Evolutionary conservation across 1,284 basidiomycete species (phyloP).

Genomic region (Irpex sp.): DNA sequence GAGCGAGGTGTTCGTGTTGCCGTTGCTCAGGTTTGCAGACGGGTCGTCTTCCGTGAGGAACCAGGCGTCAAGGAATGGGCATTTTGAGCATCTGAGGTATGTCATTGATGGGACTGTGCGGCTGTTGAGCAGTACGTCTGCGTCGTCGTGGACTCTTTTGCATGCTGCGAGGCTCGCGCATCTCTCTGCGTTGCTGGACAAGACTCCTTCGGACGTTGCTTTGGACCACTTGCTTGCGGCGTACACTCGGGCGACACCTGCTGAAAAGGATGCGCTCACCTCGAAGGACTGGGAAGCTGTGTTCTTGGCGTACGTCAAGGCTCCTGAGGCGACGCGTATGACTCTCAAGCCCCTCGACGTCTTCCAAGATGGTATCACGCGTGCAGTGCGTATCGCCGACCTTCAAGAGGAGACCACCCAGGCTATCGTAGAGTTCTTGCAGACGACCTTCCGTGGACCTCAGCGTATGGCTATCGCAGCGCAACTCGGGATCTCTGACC

Average conservation of each 20-base stretch:
- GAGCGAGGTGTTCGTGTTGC: neutral
- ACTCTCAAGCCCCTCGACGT: neutral
- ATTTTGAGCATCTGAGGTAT: neutral
- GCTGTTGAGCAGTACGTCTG: neutral
- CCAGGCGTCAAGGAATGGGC: neutral
- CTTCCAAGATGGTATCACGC: neutral
- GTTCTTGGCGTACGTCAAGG: neutral
- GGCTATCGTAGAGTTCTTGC: neutral
- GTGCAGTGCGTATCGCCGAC: neutral
- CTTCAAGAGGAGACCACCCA: neutral
- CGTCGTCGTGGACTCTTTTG: neutral
- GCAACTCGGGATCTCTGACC: neutral
- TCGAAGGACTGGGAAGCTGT: neutral
- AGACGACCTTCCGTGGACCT: neutral
- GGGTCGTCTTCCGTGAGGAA: neutral
- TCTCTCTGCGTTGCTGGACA: neutral
- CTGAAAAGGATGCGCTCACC: constrained; percentile 1
- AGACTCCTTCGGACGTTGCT: neutral
- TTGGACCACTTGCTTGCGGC: neutral
- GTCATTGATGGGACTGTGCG: neutral
- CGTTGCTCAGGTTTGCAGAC: neutral
- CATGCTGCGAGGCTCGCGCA: neutral
- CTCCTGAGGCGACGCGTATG: neutral
- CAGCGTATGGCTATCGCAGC: constrained; percentile 1
- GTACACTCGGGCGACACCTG: neutral